Conservation (phyloP, 1,284 basidiomycete species). For the Ustilago loliicola region DNA sequence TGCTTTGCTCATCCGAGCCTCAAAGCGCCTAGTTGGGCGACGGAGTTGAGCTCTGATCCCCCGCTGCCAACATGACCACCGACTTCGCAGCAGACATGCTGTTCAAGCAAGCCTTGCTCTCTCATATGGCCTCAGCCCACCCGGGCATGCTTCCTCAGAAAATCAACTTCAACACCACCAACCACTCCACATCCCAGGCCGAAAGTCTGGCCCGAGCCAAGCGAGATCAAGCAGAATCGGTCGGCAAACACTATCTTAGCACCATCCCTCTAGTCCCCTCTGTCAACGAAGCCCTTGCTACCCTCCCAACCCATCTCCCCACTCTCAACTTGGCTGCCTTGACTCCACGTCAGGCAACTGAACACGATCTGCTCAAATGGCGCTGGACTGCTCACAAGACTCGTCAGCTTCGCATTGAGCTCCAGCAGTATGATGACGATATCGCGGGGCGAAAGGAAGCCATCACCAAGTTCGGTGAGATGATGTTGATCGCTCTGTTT, state of each 20-base stretch:
- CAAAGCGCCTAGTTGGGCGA: no score
- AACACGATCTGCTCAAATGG: not conserved
- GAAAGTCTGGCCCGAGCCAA: not conserved
- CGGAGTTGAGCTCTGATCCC: no score
- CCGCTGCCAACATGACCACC: not conserved
- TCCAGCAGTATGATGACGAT: slow-evolving; percentile 30
- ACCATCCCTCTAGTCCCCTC: not conserved
- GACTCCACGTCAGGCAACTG: slow-evolving; percentile 28
- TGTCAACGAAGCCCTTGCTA: slow-evolving; percentile 9
- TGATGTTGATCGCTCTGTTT: not conserved
- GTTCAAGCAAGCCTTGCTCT: not conserved
- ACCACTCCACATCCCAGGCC: not conserved
- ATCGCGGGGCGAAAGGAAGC: slow-evolving; percentile 26
- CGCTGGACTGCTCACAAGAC: slow-evolving; percentile 17
- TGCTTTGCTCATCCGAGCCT: not conserved
- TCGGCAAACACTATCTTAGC: slow-evolving; percentile 8
- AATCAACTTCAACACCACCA: not conserved
- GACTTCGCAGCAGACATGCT: not conserved
- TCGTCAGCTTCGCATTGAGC: slow-evolving; percentile 22
- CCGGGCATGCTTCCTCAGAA: not conserved
- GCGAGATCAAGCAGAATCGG: not conserved
- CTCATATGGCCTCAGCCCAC: not conserved
- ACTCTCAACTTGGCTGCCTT: slow-evolving; percentile 6
- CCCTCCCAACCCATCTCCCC: not conserved
- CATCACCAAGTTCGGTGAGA: slow-evolving; percentile 23